Percentiles rank a stretch among this genome's conserved stretches.
phyloP scores from a whole-genome alignment of 2,329 filamentous ascomycete genomes.

The Beauveria asiatica region DNA sequence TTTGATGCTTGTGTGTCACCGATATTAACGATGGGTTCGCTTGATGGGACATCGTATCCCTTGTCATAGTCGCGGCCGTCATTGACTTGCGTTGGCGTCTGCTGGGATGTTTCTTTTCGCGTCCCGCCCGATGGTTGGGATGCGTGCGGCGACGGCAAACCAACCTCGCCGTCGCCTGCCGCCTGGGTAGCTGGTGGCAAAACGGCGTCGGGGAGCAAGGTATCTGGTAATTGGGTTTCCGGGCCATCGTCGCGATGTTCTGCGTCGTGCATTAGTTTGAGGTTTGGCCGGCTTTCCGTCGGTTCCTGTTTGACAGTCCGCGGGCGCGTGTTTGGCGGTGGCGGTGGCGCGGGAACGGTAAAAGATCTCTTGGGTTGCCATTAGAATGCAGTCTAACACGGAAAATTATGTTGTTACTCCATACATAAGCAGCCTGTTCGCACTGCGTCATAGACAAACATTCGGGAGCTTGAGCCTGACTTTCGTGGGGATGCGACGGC shows the following conservation, averaged over 20 bases:
- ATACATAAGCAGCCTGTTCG: background rate
- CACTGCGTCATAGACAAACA: background rate
- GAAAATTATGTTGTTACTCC: background rate
- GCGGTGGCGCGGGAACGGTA: background rate
- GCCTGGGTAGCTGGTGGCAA: background rate
- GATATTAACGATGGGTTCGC: constrained; percentile 20
- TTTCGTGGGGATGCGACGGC: background rate
- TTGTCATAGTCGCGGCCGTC: constrained; percentile 47
- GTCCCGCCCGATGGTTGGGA: constrained; percentile 4
- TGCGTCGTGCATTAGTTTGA: background rate
- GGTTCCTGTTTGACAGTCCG: background rate
- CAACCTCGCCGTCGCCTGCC: background rate
- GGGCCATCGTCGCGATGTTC: background rate
- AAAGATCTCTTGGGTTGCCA: background rate
- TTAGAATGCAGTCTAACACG: background rate
- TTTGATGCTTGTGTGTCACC: constrained; percentile 19
- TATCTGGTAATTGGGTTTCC: constrained; percentile 10
- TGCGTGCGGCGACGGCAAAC: background rate
- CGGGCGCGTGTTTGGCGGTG: background rate
- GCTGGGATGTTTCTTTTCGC: constrained; percentile 36
- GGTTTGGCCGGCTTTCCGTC: background rate
- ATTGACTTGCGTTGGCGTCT: constrained; percentile 49
- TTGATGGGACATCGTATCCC: constrained; percentile 24
- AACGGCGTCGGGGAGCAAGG: constrained; percentile 8
- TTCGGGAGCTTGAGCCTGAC: background rate